phyloP scores from a whole-genome alignment of 257 asterid species.

The Thymus mandschuricus region DNA sequence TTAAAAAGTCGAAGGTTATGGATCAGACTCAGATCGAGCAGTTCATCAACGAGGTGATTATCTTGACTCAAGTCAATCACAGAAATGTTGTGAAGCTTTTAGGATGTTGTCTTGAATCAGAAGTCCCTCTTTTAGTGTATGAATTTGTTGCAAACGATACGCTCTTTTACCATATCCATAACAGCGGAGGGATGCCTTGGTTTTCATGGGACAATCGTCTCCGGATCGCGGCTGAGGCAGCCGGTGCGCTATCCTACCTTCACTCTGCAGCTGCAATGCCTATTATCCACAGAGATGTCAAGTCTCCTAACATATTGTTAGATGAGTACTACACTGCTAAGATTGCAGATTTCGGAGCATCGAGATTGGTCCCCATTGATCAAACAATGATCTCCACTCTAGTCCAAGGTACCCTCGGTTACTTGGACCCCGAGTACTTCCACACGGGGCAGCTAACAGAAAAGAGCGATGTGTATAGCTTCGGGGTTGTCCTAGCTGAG shows the following conservation, averaged over 20 bases:
- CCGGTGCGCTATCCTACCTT: conserved; percentile 61
- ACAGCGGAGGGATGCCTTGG: conserved; percentile 43
- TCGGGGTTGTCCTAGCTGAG: conserved; percentile 62
- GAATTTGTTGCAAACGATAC: conserved; percentile 51
- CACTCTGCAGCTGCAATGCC: conserved; percentile 64
- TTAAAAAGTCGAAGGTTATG: conserved; percentile 54
- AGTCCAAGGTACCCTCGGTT: conserved; percentile 62
- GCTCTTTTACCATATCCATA: conserved; percentile 48
- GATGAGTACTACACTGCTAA: conserved; percentile 51
- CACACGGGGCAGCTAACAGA: conserved; percentile 50
- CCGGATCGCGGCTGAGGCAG: conserved; percentile 52
- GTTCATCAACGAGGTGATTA: conserved; percentile 68
- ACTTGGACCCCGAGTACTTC: conserved; percentile 67
- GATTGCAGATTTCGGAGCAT: conserved; percentile 64
- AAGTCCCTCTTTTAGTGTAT: conserved; percentile 57
- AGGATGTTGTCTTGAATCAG: conserved; percentile 62
- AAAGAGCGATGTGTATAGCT: conserved; percentile 69
- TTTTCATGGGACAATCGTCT: conserved; percentile 57
- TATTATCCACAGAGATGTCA: conserved; percentile 59
- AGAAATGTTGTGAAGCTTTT: conserved; percentile 61
- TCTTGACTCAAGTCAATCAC: conserved; percentile 61
- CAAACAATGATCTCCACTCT: conserved; percentile 56
- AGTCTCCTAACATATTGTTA: conserved; percentile 55
- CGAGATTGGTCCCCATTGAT: conserved; percentile 55
- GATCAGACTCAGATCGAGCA: conserved; percentile 55